phyloP scores from a whole-genome alignment of 495 filamentous ascomycete genomes.

The Trichocladium uniseriatum region DNA sequence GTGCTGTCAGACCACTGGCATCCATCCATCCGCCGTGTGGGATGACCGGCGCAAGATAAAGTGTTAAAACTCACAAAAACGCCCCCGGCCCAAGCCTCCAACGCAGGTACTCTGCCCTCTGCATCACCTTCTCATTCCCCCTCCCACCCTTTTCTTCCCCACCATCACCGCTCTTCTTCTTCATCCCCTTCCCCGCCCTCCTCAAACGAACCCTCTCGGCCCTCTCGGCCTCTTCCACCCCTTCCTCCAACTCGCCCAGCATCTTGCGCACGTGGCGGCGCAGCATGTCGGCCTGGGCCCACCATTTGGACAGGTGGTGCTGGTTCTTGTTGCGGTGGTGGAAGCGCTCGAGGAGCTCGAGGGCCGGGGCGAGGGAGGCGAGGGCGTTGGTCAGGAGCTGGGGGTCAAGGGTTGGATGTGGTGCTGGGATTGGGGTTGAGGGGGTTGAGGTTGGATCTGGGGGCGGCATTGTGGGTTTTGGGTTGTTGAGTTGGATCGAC shows the following conservation, averaged over 20 bases:
- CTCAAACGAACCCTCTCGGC: conserved; percentile 1
- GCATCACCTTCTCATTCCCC: conserved; percentile 13
- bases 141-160: conserved; percentile 3
- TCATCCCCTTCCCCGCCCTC: conserved; percentile 7
- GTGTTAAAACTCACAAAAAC: conserved; percentile 28
- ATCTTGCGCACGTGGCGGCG: conserved; percentile 52
- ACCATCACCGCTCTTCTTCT: conserved; percentile 6
- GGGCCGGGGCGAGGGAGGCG: conserved; percentile 14
- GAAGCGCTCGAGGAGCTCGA: conserved; percentile 49
- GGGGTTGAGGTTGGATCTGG: background rate
- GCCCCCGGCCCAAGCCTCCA: conserved; percentile 18
- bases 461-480: background rate
- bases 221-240: conserved; percentile 5
- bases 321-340: conserved; percentile 78
- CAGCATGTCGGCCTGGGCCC: conserved; percentile 56
- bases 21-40: too few species aligned
- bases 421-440: background rate
- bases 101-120: conserved; percentile 13
- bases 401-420: background rate
- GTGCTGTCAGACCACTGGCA: too few species aligned
- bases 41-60: too few species aligned
- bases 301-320: conserved; percentile 64
- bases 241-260: conserved; percentile 29
- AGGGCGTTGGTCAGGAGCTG: background rate
- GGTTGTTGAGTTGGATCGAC: background rate